A percentile compares a stretch with the other conserved stretches of the same genome.
phyloP scores from a whole-genome alignment of 306 rosid species.

The Rosa chinensis region DNA sequence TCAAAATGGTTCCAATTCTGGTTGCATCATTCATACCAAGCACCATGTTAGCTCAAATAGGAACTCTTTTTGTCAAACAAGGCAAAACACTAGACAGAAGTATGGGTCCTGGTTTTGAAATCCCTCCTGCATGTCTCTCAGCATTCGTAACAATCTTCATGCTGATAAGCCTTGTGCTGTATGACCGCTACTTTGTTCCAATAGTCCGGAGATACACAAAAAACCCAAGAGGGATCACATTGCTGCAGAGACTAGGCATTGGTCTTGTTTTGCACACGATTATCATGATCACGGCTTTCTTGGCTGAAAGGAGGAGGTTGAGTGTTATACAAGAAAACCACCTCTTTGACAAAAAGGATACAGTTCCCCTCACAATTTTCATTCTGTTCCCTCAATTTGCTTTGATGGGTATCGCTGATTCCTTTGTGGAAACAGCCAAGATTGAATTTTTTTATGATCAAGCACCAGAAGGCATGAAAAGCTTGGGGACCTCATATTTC shows the following conservation, averaged over 20 bases:
- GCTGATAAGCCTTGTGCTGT: constrained; percentile 55
- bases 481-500: constrained; percentile 75
- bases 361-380: constrained; percentile 67
- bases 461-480: constrained; percentile 78
- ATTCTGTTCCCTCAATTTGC: constrained; percentile 77
- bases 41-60: constrained; percentile 36
- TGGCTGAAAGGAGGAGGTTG: constrained; percentile 59
- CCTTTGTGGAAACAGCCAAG: constrained; percentile 69
- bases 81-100: constrained; percentile 58
- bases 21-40: constrained; percentile 60
- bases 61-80: constrained; percentile 61
- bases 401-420: constrained; percentile 62
- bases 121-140: constrained; percentile 60
- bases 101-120: constrained; percentile 56
- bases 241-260: constrained; percentile 70
- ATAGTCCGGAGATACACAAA: constrained; percentile 46
- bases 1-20: constrained; percentile 66
- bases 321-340: constrained; percentile 42
- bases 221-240: constrained; percentile 80
- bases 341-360: constrained; percentile 25
- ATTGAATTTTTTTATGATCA: constrained; percentile 83
- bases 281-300: constrained; percentile 48
- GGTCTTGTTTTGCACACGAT: constrained; percentile 55
- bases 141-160: constrained; percentile 59
- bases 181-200: constrained; percentile 62